Evolutionary conservation across 1,139 yeast species (phyloP).

Genomic region (Sugiyamaella neomexicana): DNA sequence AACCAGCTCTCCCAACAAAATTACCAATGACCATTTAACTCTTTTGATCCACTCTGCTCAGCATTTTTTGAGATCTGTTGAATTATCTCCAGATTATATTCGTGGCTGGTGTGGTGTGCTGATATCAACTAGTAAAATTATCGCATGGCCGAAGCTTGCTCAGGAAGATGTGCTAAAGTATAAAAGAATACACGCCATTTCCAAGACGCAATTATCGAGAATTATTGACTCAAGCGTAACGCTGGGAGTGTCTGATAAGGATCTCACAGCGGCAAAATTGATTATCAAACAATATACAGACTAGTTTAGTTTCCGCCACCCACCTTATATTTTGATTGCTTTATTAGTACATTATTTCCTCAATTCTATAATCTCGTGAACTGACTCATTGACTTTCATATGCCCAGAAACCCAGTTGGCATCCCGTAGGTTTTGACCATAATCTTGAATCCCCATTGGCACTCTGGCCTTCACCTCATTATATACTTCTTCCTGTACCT

Average conservation of each 20-base stretch:
- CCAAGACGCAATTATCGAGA: conserved; percentile 40
- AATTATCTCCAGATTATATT: conserved; percentile 65
- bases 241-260: conserved; percentile 38
- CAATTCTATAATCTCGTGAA: conserved; percentile 22
- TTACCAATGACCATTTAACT: not conserved
- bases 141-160: conserved; percentile 27
- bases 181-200: conserved; percentile 38
- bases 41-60: conserved; percentile 47
- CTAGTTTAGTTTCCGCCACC: conserved; percentile 38
- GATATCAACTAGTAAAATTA: conserved; percentile 42
- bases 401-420: conserved; percentile 75
- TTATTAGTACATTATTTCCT: conserved; percentile 5
- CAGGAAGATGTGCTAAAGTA: conserved; percentile 31
- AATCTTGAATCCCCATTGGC: conserved; percentile 57
- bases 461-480: conserved; percentile 52
- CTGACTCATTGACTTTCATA: conserved; percentile 47
- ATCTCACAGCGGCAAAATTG: conserved; percentile 40
- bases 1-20: conserved; percentile 16
- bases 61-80: conserved; percentile 67
- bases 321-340: too few relatives aligned
- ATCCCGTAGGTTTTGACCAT: conserved; percentile 74
- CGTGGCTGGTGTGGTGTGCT: conserved; percentile 79
- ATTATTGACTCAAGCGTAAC: conserved; percentile 7
- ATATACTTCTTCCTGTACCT: conserved; percentile 69
- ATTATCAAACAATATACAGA: conserved; percentile 22